phyloP scores from a whole-genome alignment of 257 asterid genomes.

The Solanum tacnaense region DNA sequence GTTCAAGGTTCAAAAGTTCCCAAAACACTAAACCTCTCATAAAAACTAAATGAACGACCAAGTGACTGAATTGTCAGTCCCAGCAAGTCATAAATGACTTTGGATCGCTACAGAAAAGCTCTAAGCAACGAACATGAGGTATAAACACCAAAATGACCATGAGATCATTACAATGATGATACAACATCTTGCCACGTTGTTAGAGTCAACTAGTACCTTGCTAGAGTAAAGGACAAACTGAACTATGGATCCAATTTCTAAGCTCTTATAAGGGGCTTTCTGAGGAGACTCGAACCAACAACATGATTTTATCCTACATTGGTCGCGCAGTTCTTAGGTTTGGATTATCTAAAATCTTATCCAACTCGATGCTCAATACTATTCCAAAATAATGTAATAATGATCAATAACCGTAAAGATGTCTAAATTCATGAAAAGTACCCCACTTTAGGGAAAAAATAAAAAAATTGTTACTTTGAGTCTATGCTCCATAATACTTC shows the following conservation, averaged over 20 bases:
- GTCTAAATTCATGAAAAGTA: neutral
- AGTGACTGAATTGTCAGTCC: neutral
- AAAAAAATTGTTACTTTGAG: neutral
- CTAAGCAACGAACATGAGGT: neutral
- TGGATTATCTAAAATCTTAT: neutral
- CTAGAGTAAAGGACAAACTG: neutral
- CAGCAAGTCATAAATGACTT: neutral
- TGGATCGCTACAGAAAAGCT: neutral
- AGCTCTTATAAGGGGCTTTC: neutral
- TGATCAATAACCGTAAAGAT: neutral
- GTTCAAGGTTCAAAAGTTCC: neutral
- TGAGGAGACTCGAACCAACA: neutral
- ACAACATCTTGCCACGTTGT: neutral
- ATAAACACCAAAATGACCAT: neutral
- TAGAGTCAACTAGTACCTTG: neutral
- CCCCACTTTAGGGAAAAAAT: neutral
- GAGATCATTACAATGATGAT: neutral
- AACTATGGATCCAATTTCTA: neutral
- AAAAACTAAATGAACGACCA: neutral
- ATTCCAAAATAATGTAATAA: no score
- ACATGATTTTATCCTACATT: neutral
- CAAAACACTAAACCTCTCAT: neutral
- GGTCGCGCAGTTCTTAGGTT: neutral
- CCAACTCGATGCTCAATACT: neutral
- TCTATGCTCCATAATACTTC: neutral